Conservation (phyloP, 2,329 filamentous ascomycete genomes). For the Pseudopithomyces chartarum region DNA sequence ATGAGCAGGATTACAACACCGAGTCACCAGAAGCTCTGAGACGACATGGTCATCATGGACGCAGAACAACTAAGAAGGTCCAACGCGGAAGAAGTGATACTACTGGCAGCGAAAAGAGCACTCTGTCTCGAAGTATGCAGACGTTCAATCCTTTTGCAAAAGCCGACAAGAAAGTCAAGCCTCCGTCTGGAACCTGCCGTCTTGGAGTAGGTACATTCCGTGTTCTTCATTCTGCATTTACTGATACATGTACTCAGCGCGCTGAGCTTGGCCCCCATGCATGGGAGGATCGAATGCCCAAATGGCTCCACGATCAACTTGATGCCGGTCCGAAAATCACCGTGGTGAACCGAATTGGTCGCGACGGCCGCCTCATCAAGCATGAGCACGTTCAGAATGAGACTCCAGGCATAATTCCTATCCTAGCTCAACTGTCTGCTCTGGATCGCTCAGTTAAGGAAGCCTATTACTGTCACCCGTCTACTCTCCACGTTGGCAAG, state of each 20-base stretch:
- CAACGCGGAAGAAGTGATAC: conserved; percentile 32
- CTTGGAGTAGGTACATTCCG: conserved; percentile 38
- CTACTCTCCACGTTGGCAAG: conserved; percentile 80
- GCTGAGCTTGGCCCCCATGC: conserved; percentile 54
- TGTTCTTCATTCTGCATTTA: neutral
- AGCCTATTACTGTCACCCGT: conserved; percentile 79
- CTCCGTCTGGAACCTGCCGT: conserved; percentile 35
- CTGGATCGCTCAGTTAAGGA: conserved; percentile 67
- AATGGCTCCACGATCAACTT: conserved; percentile 48
- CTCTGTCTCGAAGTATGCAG: conserved; percentile 40
- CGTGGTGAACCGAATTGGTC: conserved; percentile 47
- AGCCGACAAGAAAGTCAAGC: conserved; percentile 31
- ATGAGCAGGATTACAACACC: conserved; percentile 26
- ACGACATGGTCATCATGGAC: conserved; percentile 20
- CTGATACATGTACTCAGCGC: conserved; percentile 37
- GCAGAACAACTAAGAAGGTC: conserved; percentile 28
- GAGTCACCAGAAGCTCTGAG: conserved; percentile 24
- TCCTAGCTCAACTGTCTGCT: conserved; percentile 57
- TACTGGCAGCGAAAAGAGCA: conserved; percentile 40
- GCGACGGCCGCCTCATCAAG: conserved; percentile 48
- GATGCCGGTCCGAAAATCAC: conserved; percentile 47
- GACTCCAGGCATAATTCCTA: conserved; percentile 50
- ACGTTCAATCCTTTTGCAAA: conserved; percentile 41
- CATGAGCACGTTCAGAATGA: conserved; percentile 51
- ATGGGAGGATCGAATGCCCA: conserved; percentile 53